phyloP scores from a whole-genome alignment of 352 stramenopile species.

The Plasmopara viticola region DNA sequence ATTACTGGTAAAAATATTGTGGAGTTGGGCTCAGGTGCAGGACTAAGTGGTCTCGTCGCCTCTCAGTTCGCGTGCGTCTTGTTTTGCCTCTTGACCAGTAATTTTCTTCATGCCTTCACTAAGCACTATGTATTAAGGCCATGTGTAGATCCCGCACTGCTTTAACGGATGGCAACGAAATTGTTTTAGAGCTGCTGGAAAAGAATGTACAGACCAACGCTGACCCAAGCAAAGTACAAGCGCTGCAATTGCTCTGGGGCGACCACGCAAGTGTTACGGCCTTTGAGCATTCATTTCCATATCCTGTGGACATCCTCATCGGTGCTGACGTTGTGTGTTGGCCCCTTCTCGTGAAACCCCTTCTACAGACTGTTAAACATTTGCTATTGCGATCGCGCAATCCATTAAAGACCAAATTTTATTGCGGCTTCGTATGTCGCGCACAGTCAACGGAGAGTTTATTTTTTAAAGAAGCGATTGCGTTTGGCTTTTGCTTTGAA shows the following conservation, averaged over 20 bases:
- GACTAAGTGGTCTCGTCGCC: constrained; percentile 52
- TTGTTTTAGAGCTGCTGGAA: constrained; percentile 51
- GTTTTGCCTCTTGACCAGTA: constrained; percentile 3
- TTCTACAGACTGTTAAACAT: constrained; percentile 66
- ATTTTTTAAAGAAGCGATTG: constrained; percentile 39
- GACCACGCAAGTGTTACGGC: constrained; percentile 32
- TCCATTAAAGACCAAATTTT: constrained; percentile 40
- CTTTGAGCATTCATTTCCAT: constrained; percentile 41
- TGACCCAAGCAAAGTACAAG: constrained; percentile 28
- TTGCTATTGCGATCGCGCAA: constrained; percentile 32
- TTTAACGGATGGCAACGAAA: constrained; percentile 68
- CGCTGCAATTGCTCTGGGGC: constrained; percentile 43
- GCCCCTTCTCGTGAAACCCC: constrained; percentile 59
- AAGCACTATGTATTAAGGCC: not conserved
- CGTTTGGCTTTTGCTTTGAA: constrained; percentile 37
- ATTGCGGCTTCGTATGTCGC: constrained; percentile 57
- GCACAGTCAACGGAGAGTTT: constrained; percentile 47
- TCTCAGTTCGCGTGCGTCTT: constrained; percentile 48
- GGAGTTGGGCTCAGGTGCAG: constrained; percentile 45
- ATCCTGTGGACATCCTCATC: constrained; percentile 52
- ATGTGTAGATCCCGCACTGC: constrained; percentile 31
- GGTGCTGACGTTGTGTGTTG: constrained; percentile 71
- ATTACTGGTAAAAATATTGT: constrained; percentile 43
- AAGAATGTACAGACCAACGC: constrained; percentile 35
- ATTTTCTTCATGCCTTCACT: not conserved